phyloP scores from a whole-genome alignment of 2,329 filamentous ascomycete genomes.

The Seiridium unicorne region DNA sequence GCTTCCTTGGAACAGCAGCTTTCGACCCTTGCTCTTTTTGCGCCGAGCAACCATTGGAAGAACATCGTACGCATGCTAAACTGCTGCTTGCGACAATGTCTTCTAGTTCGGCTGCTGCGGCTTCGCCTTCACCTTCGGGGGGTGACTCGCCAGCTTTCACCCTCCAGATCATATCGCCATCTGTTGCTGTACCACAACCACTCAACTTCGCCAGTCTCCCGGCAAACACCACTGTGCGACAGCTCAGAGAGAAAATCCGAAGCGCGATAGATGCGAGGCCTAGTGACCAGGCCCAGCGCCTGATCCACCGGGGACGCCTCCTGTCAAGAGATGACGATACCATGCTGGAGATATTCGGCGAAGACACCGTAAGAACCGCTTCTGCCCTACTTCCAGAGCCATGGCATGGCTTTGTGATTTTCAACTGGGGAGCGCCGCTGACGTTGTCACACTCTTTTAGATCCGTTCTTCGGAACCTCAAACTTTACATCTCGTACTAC shows the following conservation, averaged over 20 bases:
- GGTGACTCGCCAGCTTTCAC: slow-evolving; percentile 42
- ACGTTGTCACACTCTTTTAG: slow-evolving; percentile 14
- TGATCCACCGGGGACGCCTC: slow-evolving; percentile 61
- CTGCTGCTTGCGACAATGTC: slow-evolving; percentile 29
- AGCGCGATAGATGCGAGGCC: slow-evolving; percentile 48
- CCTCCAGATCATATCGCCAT: slow-evolving; percentile 59
- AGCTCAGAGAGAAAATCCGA: slow-evolving; percentile 59
- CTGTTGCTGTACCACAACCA: slow-evolving; percentile 49
- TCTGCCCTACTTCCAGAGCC: too few relatives aligned
- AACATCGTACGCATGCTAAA: neutral
- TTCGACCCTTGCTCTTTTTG: slow-evolving; percentile 13
- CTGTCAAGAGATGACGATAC: slow-evolving; percentile 54
- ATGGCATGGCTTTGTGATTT: neutral
- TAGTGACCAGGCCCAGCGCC: slow-evolving; percentile 52
- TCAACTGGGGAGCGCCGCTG: neutral
- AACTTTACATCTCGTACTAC: slow-evolving; percentile 31
- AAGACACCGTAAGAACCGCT: slow-evolving; percentile 43
- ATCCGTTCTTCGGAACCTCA: slow-evolving; percentile 25
- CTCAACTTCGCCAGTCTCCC: slow-evolving; percentile 48
- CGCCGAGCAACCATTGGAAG: neutral
- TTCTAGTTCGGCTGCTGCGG: slow-evolving; percentile 19
- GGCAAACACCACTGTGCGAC: slow-evolving; percentile 49
- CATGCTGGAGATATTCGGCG: slow-evolving; percentile 55
- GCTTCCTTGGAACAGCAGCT: neutral
- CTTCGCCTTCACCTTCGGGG: slow-evolving; percentile 14